Percentiles rank a stretch among this genome's conserved stretches.
These are phyloP conservation scores for Cercophora scortea DNA, from an alignment of 495 filamentous ascomycete genomes.

Conservation along the genomic window DNA sequence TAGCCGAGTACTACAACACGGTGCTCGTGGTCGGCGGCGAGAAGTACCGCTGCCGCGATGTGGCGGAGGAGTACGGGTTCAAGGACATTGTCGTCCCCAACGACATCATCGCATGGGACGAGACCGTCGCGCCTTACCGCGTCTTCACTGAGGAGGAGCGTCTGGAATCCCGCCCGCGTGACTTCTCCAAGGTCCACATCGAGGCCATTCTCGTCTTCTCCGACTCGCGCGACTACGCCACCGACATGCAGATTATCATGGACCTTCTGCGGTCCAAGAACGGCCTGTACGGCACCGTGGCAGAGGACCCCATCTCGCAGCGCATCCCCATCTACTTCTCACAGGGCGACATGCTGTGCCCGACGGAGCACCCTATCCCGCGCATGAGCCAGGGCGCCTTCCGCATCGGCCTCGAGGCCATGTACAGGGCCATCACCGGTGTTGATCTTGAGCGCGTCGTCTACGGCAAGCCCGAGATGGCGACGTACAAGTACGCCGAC, in stretches of 20 bases:
- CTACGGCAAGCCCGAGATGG: constrained; percentile 73
- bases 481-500: constrained; percentile 76
- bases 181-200: constrained; percentile 63
- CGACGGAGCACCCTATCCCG: constrained; percentile 66
- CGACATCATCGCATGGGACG: constrained; percentile 57
- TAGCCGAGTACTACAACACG: constrained; percentile 57
- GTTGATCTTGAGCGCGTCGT: constrained; percentile 73
- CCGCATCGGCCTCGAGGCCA: constrained; percentile 69
- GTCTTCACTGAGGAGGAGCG: constrained; percentile 53
- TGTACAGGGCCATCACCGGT: constrained; percentile 70
- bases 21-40: constrained; percentile 61
- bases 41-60: constrained; percentile 57
- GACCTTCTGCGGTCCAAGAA: constrained; percentile 71
- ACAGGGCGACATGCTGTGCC: constrained; percentile 66
- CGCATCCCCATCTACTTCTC: constrained; percentile 73
- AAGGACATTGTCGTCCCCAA: constrained; percentile 58
- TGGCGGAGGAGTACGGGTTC: constrained; percentile 59
- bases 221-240: constrained; percentile 76
- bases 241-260: constrained; percentile 78
- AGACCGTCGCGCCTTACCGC: constrained; percentile 54
- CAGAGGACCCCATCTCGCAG: constrained; percentile 54
- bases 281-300: constrained; percentile 57
- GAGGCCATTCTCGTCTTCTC: constrained; percentile 78
- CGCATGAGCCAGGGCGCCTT: constrained; percentile 71
- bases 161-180: constrained; percentile 49